A percentile compares a stretch with the other conserved stretches of the same genome.
Evolutionary conservation across 2,329 filamentous ascomycete genomes (phyloP).

Genomic region (Tolypocladium inflatum): DNA sequence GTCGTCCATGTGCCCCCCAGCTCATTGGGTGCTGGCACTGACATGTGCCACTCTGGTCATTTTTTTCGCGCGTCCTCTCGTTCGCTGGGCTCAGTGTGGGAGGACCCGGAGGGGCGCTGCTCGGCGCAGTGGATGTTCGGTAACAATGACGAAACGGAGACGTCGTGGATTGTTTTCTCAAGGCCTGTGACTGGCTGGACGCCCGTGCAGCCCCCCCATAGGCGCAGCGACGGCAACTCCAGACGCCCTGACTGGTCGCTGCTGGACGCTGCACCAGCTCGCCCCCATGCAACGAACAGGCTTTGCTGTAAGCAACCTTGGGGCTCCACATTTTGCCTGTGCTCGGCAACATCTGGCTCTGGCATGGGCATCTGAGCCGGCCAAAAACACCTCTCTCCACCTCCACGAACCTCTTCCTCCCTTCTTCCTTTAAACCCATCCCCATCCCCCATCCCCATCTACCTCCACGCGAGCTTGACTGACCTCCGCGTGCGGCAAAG

Average conservation of each 20-base stretch:
- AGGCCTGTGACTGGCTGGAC: conserved; percentile 13
- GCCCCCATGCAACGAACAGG: neutral
- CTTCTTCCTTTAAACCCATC: conserved; percentile 5
- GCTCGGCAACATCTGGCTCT: conserved; percentile 10
- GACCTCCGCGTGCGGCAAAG: conserved; percentile 11
- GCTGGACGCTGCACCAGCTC: neutral
- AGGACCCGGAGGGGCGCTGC: neutral
- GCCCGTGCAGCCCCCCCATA: neutral
- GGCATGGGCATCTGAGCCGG: conserved; percentile 4
- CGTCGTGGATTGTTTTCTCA: conserved; percentile 14
- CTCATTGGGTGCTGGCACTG: neutral
- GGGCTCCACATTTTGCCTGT: conserved; percentile 5
- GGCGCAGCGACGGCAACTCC: neutral
- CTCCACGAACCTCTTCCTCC: conserved; percentile 6
- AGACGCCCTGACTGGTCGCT: neutral
- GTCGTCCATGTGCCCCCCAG: too few species aligned
- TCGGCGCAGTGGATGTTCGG: conserved; percentile 4
- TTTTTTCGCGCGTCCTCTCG: neutral
- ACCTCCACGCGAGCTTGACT: conserved; percentile 3
- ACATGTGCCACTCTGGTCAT: conserved; percentile 2
- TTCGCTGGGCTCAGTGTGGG: neutral
- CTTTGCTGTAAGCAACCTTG: neutral
- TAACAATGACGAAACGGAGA: conserved; percentile 7
- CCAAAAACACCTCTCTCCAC: conserved; percentile 18
- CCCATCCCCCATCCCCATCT: conserved; percentile 8